Percentiles rank a stretch among this genome's conserved stretches.
phyloP scores from a whole-genome alignment of 108 stramenopile species.

The Aurantiochytrium sp. region DNA sequence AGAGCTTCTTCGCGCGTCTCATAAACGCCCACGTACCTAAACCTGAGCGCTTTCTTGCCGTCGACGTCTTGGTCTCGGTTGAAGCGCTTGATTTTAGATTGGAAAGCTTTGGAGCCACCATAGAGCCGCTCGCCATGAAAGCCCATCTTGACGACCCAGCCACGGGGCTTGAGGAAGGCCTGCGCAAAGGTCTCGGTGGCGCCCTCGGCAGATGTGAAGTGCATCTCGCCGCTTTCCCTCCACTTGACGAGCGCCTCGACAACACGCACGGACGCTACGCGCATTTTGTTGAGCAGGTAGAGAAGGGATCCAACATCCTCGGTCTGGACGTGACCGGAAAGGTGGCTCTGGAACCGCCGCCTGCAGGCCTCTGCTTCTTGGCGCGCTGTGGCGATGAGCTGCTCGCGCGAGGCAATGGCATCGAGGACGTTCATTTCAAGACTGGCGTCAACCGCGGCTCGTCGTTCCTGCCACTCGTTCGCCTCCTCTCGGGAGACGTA shows the following conservation, averaged over 20 bases:
- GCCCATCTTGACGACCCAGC: neutral
- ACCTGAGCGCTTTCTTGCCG: neutral
- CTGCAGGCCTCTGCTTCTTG: neutral
- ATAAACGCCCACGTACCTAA: neutral
- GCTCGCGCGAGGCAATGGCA: neutral
- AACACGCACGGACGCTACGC: neutral
- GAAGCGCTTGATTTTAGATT: neutral
- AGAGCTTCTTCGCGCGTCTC: neutral
- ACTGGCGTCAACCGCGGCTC: neutral
- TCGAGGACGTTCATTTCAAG: neutral
- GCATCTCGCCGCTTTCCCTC: neutral
- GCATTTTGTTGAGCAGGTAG: neutral
- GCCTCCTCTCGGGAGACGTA: neutral
- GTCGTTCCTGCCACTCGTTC: neutral
- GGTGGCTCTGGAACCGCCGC: neutral
- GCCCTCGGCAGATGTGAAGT: neutral
- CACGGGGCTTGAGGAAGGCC: neutral
- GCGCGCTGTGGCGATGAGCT: neutral
- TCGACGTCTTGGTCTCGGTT: neutral
- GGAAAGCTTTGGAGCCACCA: neutral
- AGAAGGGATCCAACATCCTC: neutral
- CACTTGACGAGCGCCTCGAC: constrained; percentile 22
- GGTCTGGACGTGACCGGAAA: constrained; percentile 10
- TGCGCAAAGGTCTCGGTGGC: neutral
- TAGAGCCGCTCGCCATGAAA: neutral